Conservation (phyloP, 768 basidiomycete genomes). For the Leccinum pellstonianum region DNA sequence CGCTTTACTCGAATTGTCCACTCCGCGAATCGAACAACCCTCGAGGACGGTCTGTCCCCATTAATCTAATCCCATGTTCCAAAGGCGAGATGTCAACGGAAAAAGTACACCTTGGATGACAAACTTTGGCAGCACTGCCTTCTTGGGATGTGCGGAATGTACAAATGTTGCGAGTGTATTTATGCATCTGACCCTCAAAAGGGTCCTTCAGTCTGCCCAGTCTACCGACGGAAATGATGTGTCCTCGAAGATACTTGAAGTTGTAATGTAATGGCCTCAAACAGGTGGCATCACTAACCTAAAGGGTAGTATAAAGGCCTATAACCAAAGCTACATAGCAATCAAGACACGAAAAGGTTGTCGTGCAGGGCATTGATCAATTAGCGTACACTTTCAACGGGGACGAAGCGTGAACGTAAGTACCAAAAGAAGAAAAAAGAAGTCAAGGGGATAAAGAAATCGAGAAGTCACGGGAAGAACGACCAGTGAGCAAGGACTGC, state of each 20-base stretch:
- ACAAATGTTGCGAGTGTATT: background rate
- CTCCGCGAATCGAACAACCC: slow-evolving; percentile 20
- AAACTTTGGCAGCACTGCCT: background rate
- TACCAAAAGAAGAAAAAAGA: slow-evolving; percentile 18
- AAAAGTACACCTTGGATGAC: slow-evolving; percentile 2
- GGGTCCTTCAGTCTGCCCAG: slow-evolving; percentile 2
- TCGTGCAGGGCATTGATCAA: slow-evolving; percentile 26
- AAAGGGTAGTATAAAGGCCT: slow-evolving; percentile 15
- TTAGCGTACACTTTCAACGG: slow-evolving; percentile 36
- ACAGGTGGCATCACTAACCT: slow-evolving; percentile 17
- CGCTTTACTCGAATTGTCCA: slow-evolving; percentile 15
- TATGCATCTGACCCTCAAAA: slow-evolving; percentile 1
- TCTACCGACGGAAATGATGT: slow-evolving; percentile 13
- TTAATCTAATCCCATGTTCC: slow-evolving; percentile 13
- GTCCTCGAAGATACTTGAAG: slow-evolving; percentile 18
- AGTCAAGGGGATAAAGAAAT: slow-evolving; percentile 16
- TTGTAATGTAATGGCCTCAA: slow-evolving; percentile 24
- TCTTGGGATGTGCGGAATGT: background rate
- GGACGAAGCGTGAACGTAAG: slow-evolving; percentile 30
- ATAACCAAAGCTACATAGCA: slow-evolving; percentile 27
- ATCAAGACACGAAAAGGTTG: slow-evolving; percentile 19
- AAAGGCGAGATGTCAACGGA: slow-evolving; percentile 3
- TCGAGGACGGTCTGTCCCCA: slow-evolving; percentile 1
- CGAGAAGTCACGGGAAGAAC: slow-evolving; percentile 17
- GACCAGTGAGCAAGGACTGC: slow-evolving; percentile 18